phyloP scores from a whole-genome alignment of 75 land plant species.

The Pinus tabuliformis region DNA sequence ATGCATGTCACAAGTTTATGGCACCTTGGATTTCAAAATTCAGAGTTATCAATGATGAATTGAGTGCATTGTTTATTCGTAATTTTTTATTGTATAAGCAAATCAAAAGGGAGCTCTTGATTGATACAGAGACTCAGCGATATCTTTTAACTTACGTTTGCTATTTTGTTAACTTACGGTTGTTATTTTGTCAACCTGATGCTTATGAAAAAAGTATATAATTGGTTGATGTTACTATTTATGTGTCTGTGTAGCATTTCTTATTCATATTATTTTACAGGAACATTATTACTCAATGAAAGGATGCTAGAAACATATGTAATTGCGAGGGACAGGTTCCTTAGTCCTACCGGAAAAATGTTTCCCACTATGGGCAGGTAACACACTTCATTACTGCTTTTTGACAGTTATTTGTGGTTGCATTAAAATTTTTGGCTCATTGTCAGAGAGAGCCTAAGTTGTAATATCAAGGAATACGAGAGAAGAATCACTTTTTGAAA shows the following conservation, averaged over 20 bases:
- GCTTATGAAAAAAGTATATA: too few relatives aligned
- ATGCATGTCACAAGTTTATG: too few relatives aligned
- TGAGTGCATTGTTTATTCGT: too few relatives aligned
- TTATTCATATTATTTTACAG: slow-evolving; percentile 22
- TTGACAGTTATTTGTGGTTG: neutral
- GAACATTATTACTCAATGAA: slow-evolving; percentile 92
- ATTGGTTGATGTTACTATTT: neutral
- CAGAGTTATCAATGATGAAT: too few relatives aligned
- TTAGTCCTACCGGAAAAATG: slow-evolving; percentile 85
- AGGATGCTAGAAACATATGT: slow-evolving; percentile 97
- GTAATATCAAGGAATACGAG: neutral
- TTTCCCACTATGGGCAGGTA: slow-evolving; percentile 92
- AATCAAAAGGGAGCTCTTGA: too few relatives aligned
- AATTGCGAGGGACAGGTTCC: slow-evolving; percentile 91
- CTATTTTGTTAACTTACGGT: too few relatives aligned
- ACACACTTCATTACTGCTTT: neutral
- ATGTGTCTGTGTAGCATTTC: neutral
- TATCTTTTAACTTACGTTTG: too few relatives aligned
- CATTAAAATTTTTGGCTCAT: neutral
- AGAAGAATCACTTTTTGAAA: neutral
- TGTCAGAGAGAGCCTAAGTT: neutral
- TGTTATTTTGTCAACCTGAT: too few relatives aligned
- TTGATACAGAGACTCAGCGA: too few relatives aligned
- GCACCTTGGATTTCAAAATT: too few relatives aligned
- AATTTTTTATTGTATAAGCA: too few relatives aligned